Base-by-base conservation (phyloP, 768 basidiomycete species). In the Holtermanniella nyarrowii region DNA sequence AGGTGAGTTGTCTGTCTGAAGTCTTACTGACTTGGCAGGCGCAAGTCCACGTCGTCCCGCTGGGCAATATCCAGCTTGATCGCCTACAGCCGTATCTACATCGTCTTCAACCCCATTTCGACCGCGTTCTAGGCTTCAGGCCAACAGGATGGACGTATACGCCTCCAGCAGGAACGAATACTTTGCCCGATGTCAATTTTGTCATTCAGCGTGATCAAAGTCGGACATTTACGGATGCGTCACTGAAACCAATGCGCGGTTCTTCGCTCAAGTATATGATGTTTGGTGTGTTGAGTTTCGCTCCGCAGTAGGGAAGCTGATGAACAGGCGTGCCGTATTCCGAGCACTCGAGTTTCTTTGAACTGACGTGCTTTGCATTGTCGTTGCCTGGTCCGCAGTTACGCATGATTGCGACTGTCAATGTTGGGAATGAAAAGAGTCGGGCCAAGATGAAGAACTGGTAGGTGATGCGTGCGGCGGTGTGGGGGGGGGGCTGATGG, bases 291-390 rank as follows among this genome's bases (percentile, higher is more conserved):
- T 85, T 83, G 18, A 1, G 7, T 14, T 47, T 31, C n/a, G 18
- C 4, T 27, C 21, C 18, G 21, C 56, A 52, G 58, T 49, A 1
- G 58, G 31, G 55, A 62, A 3, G 37, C n/a, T 44, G 24, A 14
- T 41, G n/a, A 46, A 1, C 37, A 65, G 65, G 63, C 27, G 74
- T 77, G 2, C 74, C 75, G 4, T 97, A 97, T 66, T 96, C 90
- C 4, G 95, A 97, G 66, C 93, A 97, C 69, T 88, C 86, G 26
- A 89, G 86, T 26, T 96, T 96, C 72, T 87, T 86, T 61, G 93
- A 97, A 72, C 76, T 93, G 57, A 93, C 89, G 11, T 91, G 88
- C 68, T 96, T 96, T 68, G 88, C 89, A 3, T 78, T 96, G 72
- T 88, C 86, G 18, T 76, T 89, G 41, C 71, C 69, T 40, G 71